Evolutionary conservation across 192 early-diverging fungal species (phyloP), one percentile per base, ranked within the genome.

Genomic region (Neocallimastix lanati): DNA sequence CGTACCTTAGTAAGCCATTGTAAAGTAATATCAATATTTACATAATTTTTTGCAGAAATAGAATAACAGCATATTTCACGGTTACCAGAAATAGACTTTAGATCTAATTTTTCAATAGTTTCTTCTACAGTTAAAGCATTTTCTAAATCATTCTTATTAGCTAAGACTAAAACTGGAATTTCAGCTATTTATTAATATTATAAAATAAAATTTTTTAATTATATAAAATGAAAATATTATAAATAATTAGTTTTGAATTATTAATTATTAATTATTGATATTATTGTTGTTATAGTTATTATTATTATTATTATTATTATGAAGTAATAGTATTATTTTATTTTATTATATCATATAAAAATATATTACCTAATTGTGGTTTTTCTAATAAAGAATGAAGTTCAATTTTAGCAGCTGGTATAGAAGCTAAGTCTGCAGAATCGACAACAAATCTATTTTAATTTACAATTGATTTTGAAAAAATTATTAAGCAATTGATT

Each of bases 31-130:
- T 99, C 98, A 81, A 99, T 99, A 83, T 98, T 98, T 82, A 94
- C 92, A 81, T 94, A 90, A 82, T 98, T 98, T 86, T 98, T 98
- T 29, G 96, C 96, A 21, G 96, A 98, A 79, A 98, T 96, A 14
- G 96, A 97, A 85, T 99, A 99, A 86, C 96, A 98, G 13, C 95
- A 93, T 29, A 99, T 96, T 84, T 99, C 98, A 28, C 98, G 90
- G 81, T 92, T 92, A 67, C 50, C 50, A 28, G 92, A 92, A 82
- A 98, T 96, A 21, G 90, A 87, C 84, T 94, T 93, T 81, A 99
- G 86, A 78, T 93, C 92, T 82, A 99, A 87, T 50, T 87, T 87
- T 80, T 99, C 96, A 79, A 98, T 94, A 37, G 98, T 84, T 82
- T 95, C 88, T 27, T 98, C 94, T 1, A 95, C 95, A 4, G 86